These are phyloP conservation scores for Termitomyces sp. DNA, from an alignment of 768 basidiomycete species.

Conservation along the genomic window DNA sequence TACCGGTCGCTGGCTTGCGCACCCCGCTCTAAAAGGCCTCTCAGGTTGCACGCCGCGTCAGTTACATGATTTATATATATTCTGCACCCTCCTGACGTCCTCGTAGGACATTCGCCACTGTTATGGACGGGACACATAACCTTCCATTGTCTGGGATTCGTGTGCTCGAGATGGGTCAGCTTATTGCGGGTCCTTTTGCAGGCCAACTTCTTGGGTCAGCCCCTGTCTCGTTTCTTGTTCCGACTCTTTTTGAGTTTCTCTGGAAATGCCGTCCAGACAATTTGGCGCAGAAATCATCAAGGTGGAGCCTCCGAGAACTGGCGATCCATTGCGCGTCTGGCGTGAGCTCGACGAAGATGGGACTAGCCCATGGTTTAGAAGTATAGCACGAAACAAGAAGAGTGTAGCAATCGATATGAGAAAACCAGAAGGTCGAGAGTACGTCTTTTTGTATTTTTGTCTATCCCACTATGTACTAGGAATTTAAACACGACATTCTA, in stretches of 20 bases:
- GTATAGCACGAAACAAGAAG: constrained; percentile 69
- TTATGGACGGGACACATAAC: constrained; percentile 18
- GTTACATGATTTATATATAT: neutral
- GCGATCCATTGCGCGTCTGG: constrained; percentile 68
- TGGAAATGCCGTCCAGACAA: constrained; percentile 35
- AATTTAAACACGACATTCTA: constrained; percentile 17
- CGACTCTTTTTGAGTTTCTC: too few species aligned
- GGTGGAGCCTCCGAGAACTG: constrained; percentile 55
- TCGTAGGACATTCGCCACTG: constrained; percentile 11
- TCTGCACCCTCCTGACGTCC: neutral
- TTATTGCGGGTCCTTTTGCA: constrained; percentile 70
- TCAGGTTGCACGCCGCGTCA: constrained; percentile 1
- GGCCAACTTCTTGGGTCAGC: constrained; percentile 65
- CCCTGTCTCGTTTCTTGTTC: neutral
- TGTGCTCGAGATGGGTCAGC: constrained; percentile 63
- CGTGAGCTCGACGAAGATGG: constrained; percentile 67
- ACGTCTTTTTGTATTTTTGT: constrained; percentile 7
- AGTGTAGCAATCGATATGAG: constrained; percentile 64
- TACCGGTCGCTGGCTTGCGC: neutral
- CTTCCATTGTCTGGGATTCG: constrained; percentile 61
- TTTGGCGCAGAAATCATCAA: constrained; percentile 74
- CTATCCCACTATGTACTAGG: neutral
- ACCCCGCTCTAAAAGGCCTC: neutral
- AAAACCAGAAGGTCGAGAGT: constrained; percentile 47
- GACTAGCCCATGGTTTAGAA: constrained; percentile 70